phyloP scores from a whole-genome alignment of 2,329 filamentous ascomycete species.

The Neofusicoccum sp. region DNA sequence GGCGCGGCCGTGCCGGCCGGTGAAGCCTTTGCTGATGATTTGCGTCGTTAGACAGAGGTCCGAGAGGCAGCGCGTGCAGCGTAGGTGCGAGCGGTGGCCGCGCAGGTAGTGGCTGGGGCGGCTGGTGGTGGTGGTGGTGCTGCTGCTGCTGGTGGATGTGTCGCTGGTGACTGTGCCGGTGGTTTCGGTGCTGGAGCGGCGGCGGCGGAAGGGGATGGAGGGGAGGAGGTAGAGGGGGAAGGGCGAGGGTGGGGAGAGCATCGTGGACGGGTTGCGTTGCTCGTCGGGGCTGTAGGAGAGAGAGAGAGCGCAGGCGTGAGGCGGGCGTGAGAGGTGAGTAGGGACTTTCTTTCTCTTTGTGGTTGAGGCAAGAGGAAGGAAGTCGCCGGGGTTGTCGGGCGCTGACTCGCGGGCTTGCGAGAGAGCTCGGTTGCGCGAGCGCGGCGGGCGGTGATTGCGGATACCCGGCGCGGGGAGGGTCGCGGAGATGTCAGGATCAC shows the following conservation, averaged over 20 bases:
- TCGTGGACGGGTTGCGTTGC: background rate
- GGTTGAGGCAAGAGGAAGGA: background rate
- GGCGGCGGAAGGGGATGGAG: conserved; percentile 35
- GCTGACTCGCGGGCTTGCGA: background rate
- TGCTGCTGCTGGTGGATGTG: conserved; percentile 24
- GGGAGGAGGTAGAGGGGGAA: conserved; percentile 41
- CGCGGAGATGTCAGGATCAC: background rate
- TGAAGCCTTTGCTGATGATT: conserved; percentile 65
- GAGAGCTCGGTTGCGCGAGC: background rate
- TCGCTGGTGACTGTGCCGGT: conserved; percentile 31
- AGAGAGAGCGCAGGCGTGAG: background rate
- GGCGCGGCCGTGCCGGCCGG: conserved; percentile 62
- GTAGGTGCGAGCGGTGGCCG: conserved; percentile 38
- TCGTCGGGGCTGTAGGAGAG: background rate
- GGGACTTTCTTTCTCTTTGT: background rate
- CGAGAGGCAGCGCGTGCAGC: conserved; percentile 58
- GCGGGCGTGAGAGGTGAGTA: background rate
- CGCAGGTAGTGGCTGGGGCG: conserved; percentile 28
- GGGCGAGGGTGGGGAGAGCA: conserved; percentile 20
- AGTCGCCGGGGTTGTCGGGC: background rate
- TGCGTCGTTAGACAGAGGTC: conserved; percentile 59
- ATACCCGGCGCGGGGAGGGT: background rate
- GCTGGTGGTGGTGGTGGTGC: conserved; percentile 22
- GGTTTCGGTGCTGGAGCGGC: conserved; percentile 42
- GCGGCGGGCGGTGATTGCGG: background rate